A percentile compares a stretch with the other conserved stretches of the same genome.
phyloP scores from a whole-genome alignment of 169 alveolate species.

The Cyclospora cayetanensis region DNA sequence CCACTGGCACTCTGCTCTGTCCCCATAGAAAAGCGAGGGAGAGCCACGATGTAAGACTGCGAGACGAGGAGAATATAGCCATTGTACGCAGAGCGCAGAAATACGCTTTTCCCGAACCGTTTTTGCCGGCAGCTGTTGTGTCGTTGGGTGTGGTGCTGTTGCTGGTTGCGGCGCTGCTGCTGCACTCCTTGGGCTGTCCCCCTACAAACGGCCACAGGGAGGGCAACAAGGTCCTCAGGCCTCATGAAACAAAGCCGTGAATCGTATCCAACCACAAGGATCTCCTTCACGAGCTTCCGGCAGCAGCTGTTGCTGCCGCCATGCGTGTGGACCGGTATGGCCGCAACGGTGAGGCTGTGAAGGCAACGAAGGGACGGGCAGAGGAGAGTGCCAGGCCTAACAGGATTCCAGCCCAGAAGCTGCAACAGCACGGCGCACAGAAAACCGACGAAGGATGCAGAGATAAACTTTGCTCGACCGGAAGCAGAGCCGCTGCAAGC shows the following conservation, averaged over 20 bases:
- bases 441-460: too few relatives aligned
- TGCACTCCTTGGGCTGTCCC: not conserved
- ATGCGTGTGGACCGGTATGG: not conserved
- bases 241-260: not conserved
- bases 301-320: not conserved
- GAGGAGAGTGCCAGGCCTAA: not conserved
- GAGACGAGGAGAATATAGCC: not conserved
- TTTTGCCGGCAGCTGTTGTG: too few relatives aligned
- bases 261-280: conserved; percentile 13
- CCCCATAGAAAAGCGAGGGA: conserved; percentile 3
- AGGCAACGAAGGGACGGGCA: not conserved
- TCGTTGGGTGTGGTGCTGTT: not conserved
- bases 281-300: not conserved
- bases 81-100: not conserved
- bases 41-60: not conserved
- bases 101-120: too few relatives aligned
- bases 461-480: too few relatives aligned
- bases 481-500: too few relatives aligned
- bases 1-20: not conserved
- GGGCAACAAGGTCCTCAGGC: not conserved
- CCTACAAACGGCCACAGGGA: not conserved
- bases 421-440: too few relatives aligned
- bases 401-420: conserved; percentile 15
- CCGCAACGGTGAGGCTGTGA: conserved; percentile 29
- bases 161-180: conserved; percentile 6